Base-by-base conservation (phyloP, 2,329 filamentous ascomycete species). In the Alternaria arbusti region DNA sequence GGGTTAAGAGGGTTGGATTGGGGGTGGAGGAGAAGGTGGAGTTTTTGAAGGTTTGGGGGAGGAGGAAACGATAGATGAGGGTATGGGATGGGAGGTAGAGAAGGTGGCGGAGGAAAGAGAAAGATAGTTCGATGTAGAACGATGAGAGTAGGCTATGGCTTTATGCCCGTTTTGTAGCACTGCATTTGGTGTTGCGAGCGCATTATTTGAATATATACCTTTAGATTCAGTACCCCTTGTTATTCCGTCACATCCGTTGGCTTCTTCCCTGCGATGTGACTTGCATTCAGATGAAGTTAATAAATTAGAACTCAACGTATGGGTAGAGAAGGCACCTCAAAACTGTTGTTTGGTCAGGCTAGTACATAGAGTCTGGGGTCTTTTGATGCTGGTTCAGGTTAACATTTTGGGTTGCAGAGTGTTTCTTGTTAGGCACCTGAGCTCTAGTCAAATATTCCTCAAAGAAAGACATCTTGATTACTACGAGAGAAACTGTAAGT, bases 1-100 rank as follows among this genome's bases (percentile, higher is more conserved):
- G 96, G 64, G 94, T 96, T 43, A 97, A 96, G 84, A 87, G 95
- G 59, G 93, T 99, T 1, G 94, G 92, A 0, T 79, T 99, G 69
- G 94, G 93, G 0, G 85, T 97, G 59, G 84, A 86, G 72, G 93
- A 98, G 65, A 99, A 99, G 84, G 83, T 85, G 23, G 88, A 89
- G 6, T 99, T 99, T 80, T 86, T 97, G 26, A 86, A 90, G 58
- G 89, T 90, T 28, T 95, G 89, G 89, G 83, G 75, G 50, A 85
- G 81, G 74, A 82, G 70, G 64, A 74, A 60, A 67, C 62, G 75
- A 56, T 71, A 52, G 44, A 22, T 7, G 9, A 2, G 20, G 13
- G 8, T n/a, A 9, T 50, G 20, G 36, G 15, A 4, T n/a, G 15
- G 7, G 15, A 40, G 32, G 15, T 36, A 47, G 54, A 22, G n/a